Conservation (phyloP, 2,329 filamentous ascomycete species). For the Boeremia lycopersici region DNA sequence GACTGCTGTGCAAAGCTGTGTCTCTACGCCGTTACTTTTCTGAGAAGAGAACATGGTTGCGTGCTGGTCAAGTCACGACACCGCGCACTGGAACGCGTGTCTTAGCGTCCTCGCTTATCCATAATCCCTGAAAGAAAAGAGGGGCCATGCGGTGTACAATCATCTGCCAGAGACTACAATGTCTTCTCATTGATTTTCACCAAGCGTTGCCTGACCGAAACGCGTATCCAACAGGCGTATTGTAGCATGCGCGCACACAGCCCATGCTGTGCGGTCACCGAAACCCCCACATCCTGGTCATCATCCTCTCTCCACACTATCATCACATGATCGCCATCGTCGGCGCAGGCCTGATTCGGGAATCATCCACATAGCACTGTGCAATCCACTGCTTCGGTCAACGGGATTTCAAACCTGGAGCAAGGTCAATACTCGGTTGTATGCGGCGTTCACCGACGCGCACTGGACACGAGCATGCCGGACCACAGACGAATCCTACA, state of each 20-base stretch:
- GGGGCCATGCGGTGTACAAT: too few relatives aligned
- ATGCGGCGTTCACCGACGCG: too few relatives aligned
- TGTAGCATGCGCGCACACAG: slow-evolving; percentile 43
- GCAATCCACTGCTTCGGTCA: slow-evolving; percentile 86
- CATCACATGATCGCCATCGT: slow-evolving; percentile 63
- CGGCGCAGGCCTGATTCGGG: slow-evolving; percentile 67
- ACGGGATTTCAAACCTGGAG: slow-evolving; percentile 83
- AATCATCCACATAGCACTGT: slow-evolving; percentile 81
- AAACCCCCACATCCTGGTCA: slow-evolving; percentile 66
- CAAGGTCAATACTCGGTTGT: slow-evolving; percentile 80
- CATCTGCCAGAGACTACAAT: too few relatives aligned
- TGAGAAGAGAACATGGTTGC: slow-evolving; percentile 30
- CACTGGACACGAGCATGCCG: too few relatives aligned
- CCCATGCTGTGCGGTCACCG: slow-evolving; percentile 67
- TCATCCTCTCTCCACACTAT: slow-evolving; percentile 71
- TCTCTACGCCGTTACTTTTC: slow-evolving; percentile 31
- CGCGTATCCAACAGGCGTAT: slow-evolving; percentile 13
- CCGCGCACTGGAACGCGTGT: neutral
- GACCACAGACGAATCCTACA: too few relatives aligned
- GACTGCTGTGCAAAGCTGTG: slow-evolving; percentile 35
- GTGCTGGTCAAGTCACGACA: slow-evolving; percentile 15
- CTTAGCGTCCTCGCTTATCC: slow-evolving; percentile 10
- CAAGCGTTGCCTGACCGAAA: neutral
- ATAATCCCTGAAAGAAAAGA: too few relatives aligned
- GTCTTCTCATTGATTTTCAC: too few relatives aligned